Conservation (phyloP, 345 rosid species). For the Hibiscus trionum region DNA sequence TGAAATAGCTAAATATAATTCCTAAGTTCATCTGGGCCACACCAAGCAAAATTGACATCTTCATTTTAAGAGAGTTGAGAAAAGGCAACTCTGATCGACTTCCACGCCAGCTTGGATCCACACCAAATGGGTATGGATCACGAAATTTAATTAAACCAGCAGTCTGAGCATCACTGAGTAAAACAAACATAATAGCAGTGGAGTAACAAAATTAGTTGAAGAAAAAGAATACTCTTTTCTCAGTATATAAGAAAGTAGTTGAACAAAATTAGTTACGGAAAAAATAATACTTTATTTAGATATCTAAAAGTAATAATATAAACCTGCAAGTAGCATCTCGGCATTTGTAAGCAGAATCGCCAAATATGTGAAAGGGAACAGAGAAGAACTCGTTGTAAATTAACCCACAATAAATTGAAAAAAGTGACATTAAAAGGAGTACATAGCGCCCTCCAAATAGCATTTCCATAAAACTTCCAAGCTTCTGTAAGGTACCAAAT, state of each 20-base stretch:
- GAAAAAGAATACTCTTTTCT: not conserved
- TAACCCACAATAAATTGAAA: constrained; percentile 93
- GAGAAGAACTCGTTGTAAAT: constrained; percentile 98
- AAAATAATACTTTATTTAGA: not conserved
- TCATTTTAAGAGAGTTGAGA: constrained; percentile 93
- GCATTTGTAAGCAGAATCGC: constrained; percentile 88
- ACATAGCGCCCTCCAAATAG: constrained; percentile 92
- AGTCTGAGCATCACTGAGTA: constrained; percentile 61
- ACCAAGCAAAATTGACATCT: constrained; percentile 93
- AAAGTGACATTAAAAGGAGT: constrained; percentile 82
- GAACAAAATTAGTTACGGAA: not conserved
- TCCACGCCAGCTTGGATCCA: constrained; percentile 99
- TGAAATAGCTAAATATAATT: constrained; percentile 74
- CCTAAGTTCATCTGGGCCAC: constrained; percentile 91
- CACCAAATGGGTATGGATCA: constrained; percentile 91
- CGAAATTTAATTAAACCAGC: constrained; percentile 70
- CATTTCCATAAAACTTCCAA: constrained; percentile 99
- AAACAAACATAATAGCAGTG: constrained; percentile 16
- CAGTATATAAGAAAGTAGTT: not conserved
- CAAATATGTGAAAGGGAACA: constrained; percentile 89
- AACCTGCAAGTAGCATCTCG: constrained; percentile 80
- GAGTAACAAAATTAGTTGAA: not conserved
- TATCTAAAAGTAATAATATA: constrained; percentile 10
- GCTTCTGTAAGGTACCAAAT: constrained; percentile 52
- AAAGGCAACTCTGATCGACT: constrained; percentile 94